A percentile compares a stretch with the other conserved stretches of the same genome.
Evolutionary conservation across 1,284 basidiomycete genomes (phyloP).

Genomic region (Melanopsichium pennsylvanicum): DNA sequence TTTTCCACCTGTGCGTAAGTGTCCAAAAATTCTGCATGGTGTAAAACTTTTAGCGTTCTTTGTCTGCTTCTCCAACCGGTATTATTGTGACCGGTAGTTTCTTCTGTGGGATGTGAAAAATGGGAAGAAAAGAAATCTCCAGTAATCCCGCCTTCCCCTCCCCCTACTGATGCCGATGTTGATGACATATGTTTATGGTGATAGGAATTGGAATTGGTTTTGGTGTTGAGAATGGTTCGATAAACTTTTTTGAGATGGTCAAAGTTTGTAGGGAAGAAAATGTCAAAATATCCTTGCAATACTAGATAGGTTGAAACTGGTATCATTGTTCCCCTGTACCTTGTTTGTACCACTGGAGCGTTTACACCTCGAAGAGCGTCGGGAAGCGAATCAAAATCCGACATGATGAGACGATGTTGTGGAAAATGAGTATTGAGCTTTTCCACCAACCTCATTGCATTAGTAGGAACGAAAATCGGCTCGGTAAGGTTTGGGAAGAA

Average conservation of each 20-base stretch:
- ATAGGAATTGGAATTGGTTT: neutral
- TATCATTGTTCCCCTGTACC: slow-evolving; percentile 78
- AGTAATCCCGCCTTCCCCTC: neutral
- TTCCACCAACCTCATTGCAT: slow-evolving; percentile 83
- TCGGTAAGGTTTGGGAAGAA: slow-evolving; percentile 88
- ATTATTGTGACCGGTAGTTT: slow-evolving; percentile 1
- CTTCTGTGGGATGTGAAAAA: slow-evolving; percentile 12
- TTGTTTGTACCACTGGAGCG: slow-evolving; percentile 95
- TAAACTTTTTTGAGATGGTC: slow-evolving; percentile 70
- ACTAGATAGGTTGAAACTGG: slow-evolving; percentile 91
- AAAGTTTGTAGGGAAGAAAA: slow-evolving; percentile 98
- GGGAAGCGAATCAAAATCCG: slow-evolving; percentile 88
- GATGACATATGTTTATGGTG: neutral
- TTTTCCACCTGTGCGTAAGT: slow-evolving; percentile 78
- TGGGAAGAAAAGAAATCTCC: too few species aligned
- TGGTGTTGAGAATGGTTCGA: slow-evolving; percentile 1
- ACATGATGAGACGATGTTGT: slow-evolving; percentile 85
- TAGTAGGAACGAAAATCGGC: slow-evolving; percentile 93
- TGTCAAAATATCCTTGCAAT: slow-evolving; percentile 95
- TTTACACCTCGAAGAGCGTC: slow-evolving; percentile 83
- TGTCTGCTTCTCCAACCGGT: neutral
- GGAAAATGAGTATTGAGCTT: slow-evolving; percentile 87
- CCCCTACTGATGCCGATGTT: too few species aligned
- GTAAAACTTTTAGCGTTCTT: slow-evolving; percentile 16
- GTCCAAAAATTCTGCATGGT: slow-evolving; percentile 81